These are phyloP conservation scores for Psilocybe subaeruginosa DNA, from an alignment of 768 basidiomycete genomes.

Conservation along the genomic window DNA sequence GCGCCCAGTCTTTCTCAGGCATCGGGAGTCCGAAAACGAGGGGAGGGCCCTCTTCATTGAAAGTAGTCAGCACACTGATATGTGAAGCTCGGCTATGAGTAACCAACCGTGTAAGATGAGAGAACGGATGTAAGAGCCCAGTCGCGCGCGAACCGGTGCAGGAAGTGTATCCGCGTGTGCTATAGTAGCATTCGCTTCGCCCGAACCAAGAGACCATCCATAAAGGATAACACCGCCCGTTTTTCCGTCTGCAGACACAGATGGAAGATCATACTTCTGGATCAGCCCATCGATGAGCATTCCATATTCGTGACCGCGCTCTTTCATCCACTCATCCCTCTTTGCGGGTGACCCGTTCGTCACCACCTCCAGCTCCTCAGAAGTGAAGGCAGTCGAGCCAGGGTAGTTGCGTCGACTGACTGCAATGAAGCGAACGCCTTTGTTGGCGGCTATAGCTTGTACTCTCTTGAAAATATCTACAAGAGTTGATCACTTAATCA, in stretches of 20 bases:
- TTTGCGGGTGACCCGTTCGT: background rate
- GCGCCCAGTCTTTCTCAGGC: background rate
- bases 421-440: background rate
- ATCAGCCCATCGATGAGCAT: background rate
- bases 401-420: background rate
- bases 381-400: background rate
- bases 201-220: conserved; percentile 3
- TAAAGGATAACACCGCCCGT: background rate
- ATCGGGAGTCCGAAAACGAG: background rate
- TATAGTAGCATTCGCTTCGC: background rate
- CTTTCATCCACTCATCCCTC: background rate
- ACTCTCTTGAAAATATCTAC: conserved; percentile 1
- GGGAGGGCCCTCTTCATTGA: no score
- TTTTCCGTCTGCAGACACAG: background rate
- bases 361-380: background rate
- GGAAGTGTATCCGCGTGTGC: background rate
- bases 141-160: background rate
- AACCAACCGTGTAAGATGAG: background rate
- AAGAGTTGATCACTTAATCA: background rate
- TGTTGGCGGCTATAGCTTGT: background rate
- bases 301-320: background rate
- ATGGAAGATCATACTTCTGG: background rate
- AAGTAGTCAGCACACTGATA: background rate
- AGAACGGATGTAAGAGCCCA: background rate
- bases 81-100: background rate